These are phyloP conservation scores for Coemansia biformis DNA, from an alignment of 192 early-diverging fungal genomes.

Conservation along the genomic window DNA sequence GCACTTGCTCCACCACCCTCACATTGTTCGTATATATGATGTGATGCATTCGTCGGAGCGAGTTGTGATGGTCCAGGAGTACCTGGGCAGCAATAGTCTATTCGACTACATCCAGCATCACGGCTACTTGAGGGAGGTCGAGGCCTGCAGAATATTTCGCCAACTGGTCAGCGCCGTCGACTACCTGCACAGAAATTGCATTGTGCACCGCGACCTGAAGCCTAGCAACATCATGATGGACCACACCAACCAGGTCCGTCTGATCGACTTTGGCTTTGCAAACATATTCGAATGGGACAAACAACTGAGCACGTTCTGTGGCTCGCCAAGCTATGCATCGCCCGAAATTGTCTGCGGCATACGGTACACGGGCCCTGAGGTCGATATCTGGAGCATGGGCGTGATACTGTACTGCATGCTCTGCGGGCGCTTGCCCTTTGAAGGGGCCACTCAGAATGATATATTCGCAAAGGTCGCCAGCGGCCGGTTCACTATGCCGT, in stretches of 20 bases:
- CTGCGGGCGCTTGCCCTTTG: slow-evolving; percentile 76
- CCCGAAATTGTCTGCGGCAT: slow-evolving; percentile 79
- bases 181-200: slow-evolving; percentile 61
- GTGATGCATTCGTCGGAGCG: slow-evolving; percentile 72
- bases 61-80: slow-evolving; percentile 81
- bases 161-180: slow-evolving; percentile 76
- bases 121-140: slow-evolving; percentile 70
- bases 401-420: slow-evolving; percentile 79
- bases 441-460: slow-evolving; percentile 74
- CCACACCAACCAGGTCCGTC: slow-evolving; percentile 62
- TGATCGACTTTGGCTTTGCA: slow-evolving; percentile 87
- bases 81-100: slow-evolving; percentile 75
- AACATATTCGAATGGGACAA: slow-evolving; percentile 56
- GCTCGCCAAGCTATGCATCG: slow-evolving; percentile 75
- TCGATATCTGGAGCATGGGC: slow-evolving; percentile 85
- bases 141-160: slow-evolving; percentile 77
- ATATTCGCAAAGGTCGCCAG: slow-evolving; percentile 73
- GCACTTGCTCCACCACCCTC: slow-evolving; percentile 80
- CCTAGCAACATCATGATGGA: slow-evolving; percentile 83
- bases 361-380: slow-evolving; percentile 77
- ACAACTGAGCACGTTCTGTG: slow-evolving; percentile 52
- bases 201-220: slow-evolving; percentile 75
- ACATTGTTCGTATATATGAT: slow-evolving; percentile 83
- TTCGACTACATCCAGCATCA: slow-evolving; percentile 75
- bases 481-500: slow-evolving; percentile 58